Conservation (phyloP, 2,329 filamentous ascomycete genomes). For the Ceratocystis papillata region DNA sequence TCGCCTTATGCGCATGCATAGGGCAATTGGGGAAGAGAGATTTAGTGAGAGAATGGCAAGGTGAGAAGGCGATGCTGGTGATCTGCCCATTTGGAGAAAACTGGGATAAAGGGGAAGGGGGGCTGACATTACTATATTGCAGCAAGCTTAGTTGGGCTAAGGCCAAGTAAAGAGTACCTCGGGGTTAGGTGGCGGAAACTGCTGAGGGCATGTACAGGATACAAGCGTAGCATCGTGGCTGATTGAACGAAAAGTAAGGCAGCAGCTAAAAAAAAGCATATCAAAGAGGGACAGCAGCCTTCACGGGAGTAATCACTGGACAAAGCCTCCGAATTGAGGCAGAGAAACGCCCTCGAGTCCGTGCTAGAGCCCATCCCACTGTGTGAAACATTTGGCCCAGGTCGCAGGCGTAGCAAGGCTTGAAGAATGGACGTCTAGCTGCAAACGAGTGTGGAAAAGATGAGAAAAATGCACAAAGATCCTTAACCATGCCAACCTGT, state of each 20-base stretch:
- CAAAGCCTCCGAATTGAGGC: background rate
- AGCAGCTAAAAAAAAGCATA: too few relatives aligned
- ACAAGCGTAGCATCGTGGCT: too few relatives aligned
- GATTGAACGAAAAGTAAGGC: too few relatives aligned
- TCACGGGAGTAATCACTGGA: too few relatives aligned
- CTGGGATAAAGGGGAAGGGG: too few relatives aligned
- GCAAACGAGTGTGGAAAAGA: background rate
- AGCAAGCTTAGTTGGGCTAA: too few relatives aligned
- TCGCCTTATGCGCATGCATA: background rate
- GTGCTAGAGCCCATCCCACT: conserved; percentile 1
- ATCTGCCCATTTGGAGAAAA: too few relatives aligned
- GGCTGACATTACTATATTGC: too few relatives aligned
- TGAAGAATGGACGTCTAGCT: background rate
- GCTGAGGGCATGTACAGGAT: too few relatives aligned
- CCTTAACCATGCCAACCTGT: background rate
- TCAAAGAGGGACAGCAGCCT: too few relatives aligned
- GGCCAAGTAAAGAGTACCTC: background rate
- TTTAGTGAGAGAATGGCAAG: background rate
- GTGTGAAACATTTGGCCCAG: conserved; percentile 2
- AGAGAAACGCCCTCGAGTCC: background rate
- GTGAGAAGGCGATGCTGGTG: too few relatives aligned
- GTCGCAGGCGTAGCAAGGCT: background rate
- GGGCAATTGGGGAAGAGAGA: background rate
- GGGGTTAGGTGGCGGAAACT: too few relatives aligned
- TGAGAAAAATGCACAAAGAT: background rate